Evolutionary conservation across 257 asterid species (phyloP).

Genomic region (Solanum lignicaule): DNA sequence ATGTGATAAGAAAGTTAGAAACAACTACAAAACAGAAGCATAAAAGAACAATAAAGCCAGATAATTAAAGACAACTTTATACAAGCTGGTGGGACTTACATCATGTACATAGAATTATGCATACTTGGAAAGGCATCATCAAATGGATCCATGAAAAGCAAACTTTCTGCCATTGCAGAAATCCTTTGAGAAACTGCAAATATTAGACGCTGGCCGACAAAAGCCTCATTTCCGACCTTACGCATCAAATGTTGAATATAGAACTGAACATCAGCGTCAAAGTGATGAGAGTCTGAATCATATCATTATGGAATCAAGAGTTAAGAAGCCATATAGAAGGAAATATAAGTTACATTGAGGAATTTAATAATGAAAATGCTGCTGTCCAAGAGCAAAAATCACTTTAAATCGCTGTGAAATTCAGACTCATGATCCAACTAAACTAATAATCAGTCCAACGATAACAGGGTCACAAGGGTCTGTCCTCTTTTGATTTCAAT

Average conservation of each 20-base stretch:
- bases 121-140: constrained; percentile 57
- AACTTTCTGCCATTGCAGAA: constrained; percentile 67
- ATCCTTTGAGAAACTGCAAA: constrained; percentile 77
- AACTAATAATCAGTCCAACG: not conserved
- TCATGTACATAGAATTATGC: constrained; percentile 59
- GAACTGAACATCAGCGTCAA: constrained; percentile 25
- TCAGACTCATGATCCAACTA: not conserved
- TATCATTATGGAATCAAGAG: not conserved
- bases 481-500: not conserved
- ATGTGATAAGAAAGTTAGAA: not conserved
- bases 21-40: not conserved
- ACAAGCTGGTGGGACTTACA: constrained; percentile 42
- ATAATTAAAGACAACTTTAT: not conserved
- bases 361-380: not conserved
- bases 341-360: not conserved
- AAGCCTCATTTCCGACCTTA: constrained; percentile 70
- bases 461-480: not conserved
- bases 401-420: not conserved
- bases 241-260: constrained; percentile 80
- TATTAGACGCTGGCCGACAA: constrained; percentile 70
- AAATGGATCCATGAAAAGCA: constrained; percentile 86
- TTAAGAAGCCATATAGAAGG: not conserved
- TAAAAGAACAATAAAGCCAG: not conserved
- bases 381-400: not conserved
- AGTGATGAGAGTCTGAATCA: constrained; percentile 32